Conservation (phyloP, 768 basidiomycete genomes). For the Collybiopsis confluens region DNA sequence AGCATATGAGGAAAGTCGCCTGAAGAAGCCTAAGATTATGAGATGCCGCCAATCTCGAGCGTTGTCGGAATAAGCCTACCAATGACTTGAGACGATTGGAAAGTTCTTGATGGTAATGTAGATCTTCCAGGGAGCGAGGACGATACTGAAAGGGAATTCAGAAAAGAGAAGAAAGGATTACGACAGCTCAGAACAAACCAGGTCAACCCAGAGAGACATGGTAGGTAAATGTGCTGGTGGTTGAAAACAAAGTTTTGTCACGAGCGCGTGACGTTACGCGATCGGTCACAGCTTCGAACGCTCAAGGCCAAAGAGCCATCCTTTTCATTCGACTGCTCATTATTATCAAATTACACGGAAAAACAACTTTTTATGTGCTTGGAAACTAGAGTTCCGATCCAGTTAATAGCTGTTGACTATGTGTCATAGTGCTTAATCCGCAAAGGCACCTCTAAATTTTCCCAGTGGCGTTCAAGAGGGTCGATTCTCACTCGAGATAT, state of each 20-base stretch:
- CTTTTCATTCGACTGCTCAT: too few species aligned
- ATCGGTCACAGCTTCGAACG: too few species aligned
- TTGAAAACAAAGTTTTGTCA: constrained; percentile 8
- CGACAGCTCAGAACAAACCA: constrained; percentile 26
- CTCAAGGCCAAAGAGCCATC: too few species aligned
- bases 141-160: constrained; percentile 57
- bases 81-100: constrained; percentile 77
- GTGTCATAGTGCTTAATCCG: too few species aligned
- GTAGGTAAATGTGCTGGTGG: not conserved
- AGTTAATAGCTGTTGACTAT: too few species aligned
- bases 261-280: constrained; percentile 21
- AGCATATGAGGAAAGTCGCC: constrained; percentile 98
- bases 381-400: too few species aligned
- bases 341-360: too few species aligned
- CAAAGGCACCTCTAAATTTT: not conserved
- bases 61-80: constrained; percentile 32
- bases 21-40: constrained; percentile 58
- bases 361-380: too few species aligned
- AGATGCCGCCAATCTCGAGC: not conserved
- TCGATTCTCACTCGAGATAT: too few species aligned
- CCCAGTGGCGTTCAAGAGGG: not conserved
- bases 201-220: constrained; percentile 74
- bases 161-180: not conserved
- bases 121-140: constrained; percentile 75
- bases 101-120: constrained; percentile 84